Conservation (phyloP, 176 grass and related monocot genomes). For the Cenchrus purpureus region DNA sequence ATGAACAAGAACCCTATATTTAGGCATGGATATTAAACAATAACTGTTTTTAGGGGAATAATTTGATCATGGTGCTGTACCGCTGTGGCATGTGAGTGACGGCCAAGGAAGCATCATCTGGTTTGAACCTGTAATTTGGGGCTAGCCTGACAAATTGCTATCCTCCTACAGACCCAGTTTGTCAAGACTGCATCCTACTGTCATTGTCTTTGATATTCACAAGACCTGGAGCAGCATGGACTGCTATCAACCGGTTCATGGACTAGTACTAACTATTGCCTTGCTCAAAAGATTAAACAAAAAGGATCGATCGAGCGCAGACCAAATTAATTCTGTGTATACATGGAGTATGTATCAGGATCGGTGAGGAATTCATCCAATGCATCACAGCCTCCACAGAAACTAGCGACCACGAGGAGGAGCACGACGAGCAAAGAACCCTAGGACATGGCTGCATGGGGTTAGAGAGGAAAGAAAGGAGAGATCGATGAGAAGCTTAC, state of each 20-base stretch:
- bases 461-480: too few species aligned
- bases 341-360: too few species aligned
- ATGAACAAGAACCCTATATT: constrained; percentile 67
- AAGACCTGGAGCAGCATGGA: constrained; percentile 26
- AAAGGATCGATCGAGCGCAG: too few species aligned
- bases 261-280: too few species aligned
- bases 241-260: too few species aligned
- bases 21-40: constrained; percentile 55
- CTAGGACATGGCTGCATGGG: too few species aligned
- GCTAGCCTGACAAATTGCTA: constrained; percentile 28
- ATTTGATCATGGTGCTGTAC: constrained; percentile 33
- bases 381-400: too few species aligned
- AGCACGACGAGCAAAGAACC: too few species aligned
- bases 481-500: too few species aligned
- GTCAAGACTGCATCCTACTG: constrained; percentile 52
- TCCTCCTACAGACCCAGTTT: neutral
- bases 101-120: constrained; percentile 19
- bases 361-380: too few species aligned
- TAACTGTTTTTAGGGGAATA: constrained; percentile 38
- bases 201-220: constrained; percentile 49
- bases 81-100: constrained; percentile 1
- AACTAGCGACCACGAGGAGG: too few species aligned
- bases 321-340: neutral
- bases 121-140: constrained; percentile 22
- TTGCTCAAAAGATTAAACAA: too few species aligned